A percentile compares a stretch with the other conserved stretches of the same genome.
Evolutionary conservation across 208 protist genomes (phyloP).

Genomic region (Wallacemonas sp.): DNA sequence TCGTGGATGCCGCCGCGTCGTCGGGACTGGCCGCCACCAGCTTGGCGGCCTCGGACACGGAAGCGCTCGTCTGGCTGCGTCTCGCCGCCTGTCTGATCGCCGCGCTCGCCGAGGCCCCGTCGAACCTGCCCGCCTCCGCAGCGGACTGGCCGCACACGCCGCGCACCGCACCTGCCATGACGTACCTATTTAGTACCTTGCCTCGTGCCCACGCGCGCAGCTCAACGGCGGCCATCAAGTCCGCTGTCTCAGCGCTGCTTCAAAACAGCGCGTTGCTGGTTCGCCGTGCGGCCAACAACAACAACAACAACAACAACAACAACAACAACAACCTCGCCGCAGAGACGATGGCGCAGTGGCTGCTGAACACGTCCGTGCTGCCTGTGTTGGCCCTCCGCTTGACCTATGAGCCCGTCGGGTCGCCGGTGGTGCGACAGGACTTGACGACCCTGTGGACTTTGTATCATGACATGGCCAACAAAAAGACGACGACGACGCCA

Average conservation of each 20-base stretch:
- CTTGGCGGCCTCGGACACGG: slow-evolving; percentile 22
- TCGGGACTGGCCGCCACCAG: slow-evolving; percentile 4
- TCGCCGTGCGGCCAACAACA: slow-evolving; percentile 43
- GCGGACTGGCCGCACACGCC: background rate
- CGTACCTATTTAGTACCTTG: slow-evolving; percentile 18
- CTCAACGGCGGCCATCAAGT: slow-evolving; percentile 9
- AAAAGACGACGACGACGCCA: background rate
- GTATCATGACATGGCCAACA: background rate
- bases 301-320: no score
- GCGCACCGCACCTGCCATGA: slow-evolving; percentile 20
- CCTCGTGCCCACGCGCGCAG: slow-evolving; percentile 12
- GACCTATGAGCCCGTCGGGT: slow-evolving; percentile 25
- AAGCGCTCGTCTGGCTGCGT: slow-evolving; percentile 27
- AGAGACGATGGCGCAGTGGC: slow-evolving; percentile 19
- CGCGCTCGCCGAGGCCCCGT: slow-evolving; percentile 12
- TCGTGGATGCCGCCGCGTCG: background rate
- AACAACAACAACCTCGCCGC: no score
- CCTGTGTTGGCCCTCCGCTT: slow-evolving; percentile 25
- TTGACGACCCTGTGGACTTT: slow-evolving; percentile 30
- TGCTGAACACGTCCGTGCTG: slow-evolving; percentile 16
- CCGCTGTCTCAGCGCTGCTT: slow-evolving; percentile 23
- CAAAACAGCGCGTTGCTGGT: slow-evolving; percentile 24
- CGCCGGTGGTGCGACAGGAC: slow-evolving; percentile 21
- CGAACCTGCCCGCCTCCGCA: background rate
- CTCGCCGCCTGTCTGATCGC: slow-evolving; percentile 24